phyloP scores from a whole-genome alignment of 116 monocot genomes.

The Papilionanthe hybrid region DNA sequence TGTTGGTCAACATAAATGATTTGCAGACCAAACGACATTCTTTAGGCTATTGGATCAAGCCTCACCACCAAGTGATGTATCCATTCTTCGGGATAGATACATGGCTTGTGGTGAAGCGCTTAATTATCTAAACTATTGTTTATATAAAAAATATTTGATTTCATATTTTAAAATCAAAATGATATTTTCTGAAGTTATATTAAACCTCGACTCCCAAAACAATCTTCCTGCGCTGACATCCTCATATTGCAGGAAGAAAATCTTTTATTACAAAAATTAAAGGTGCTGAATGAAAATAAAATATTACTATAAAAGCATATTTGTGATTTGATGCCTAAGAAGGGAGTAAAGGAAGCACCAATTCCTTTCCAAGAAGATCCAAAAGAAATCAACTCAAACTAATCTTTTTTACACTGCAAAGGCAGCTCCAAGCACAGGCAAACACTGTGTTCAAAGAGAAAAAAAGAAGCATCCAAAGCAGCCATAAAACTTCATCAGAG shows the following conservation, averaged over 20 bases:
- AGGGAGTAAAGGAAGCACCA: neutral
- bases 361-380: neutral
- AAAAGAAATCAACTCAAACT: conserved; percentile 7
- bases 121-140: too few relatives aligned
- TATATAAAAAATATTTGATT: too few relatives aligned
- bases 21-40: too few relatives aligned
- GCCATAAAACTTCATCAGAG: neutral
- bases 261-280: neutral
- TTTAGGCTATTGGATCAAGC: too few relatives aligned
- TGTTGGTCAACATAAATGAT: too few relatives aligned
- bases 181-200: too few relatives aligned
- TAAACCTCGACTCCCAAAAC: too few relatives aligned
- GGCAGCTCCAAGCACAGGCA: neutral
- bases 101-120: too few relatives aligned
- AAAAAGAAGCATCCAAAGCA: conserved; percentile 2
- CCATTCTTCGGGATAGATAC: too few relatives aligned
- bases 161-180: too few relatives aligned
- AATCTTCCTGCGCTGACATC: too few relatives aligned
- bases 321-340: conserved; percentile 1
- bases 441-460: conserved; percentile 7
- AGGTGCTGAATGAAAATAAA: neutral
- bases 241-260: neutral
- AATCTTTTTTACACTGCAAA: conserved; percentile 12
- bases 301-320: neutral
- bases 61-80: too few relatives aligned